Evolutionary conservation across 2,329 filamentous ascomycete species (phyloP).

Genomic region (Aspergillus sp.): DNA sequence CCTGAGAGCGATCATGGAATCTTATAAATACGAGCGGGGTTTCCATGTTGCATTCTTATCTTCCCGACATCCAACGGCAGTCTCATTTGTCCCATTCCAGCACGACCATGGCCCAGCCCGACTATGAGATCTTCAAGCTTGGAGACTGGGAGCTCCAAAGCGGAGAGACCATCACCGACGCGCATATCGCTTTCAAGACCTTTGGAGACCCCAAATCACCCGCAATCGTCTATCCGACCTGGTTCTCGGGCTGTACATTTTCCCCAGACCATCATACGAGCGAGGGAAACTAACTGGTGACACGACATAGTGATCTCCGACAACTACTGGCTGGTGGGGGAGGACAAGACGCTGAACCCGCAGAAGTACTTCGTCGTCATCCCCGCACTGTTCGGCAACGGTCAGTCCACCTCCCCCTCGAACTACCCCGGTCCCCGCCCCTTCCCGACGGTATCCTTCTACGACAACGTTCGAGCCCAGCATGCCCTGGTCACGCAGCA

Average conservation of each 20-base stretch:
- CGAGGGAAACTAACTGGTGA: neutral
- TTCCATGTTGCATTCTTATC: neutral
- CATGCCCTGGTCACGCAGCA: conserved; percentile 64
- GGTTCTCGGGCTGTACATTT: conserved; percentile 64
- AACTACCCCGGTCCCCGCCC: conserved; percentile 56
- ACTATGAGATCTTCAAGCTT: conserved; percentile 56
- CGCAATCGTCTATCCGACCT: conserved; percentile 73
- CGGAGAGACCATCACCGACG: conserved; percentile 61
- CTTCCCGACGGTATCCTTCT: conserved; percentile 64
- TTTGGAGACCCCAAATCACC: conserved; percentile 64
- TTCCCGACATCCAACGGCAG: neutral
- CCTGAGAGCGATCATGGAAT: neutral
- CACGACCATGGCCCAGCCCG: conserved; percentile 11
- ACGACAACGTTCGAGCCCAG: conserved; percentile 69
- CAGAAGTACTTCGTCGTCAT: conserved; percentile 68
- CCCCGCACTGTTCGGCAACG: conserved; percentile 67
- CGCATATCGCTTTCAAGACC: conserved; percentile 74
- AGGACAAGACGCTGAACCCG: conserved; percentile 64
- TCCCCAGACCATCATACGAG: conserved; percentile 11
- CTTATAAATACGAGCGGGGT: neutral
- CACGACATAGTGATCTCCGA: conserved; percentile 56
- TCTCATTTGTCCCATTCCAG: neutral
- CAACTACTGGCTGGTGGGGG: conserved; percentile 73
- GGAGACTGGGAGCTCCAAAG: conserved; percentile 68
- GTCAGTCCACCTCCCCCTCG: conserved; percentile 66